Evolutionary conservation across 2,329 filamentous ascomycete species (phyloP), one percentile per base, ranked within the genome.

Genomic region (Juglanconis juglandina): DNA sequence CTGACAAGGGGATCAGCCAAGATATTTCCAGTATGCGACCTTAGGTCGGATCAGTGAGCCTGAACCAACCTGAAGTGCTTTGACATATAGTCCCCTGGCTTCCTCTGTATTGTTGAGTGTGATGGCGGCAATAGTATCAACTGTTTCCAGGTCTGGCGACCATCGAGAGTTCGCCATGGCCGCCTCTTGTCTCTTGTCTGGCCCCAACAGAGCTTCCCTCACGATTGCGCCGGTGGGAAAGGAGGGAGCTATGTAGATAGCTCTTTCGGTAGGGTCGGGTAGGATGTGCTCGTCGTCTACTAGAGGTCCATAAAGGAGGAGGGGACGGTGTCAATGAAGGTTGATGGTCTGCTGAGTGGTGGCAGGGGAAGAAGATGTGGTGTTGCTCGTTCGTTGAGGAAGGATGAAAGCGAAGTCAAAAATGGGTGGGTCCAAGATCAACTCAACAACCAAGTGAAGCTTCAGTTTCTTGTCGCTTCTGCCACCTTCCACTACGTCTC

Each of bases 401-500:
- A 24, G 24, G 24, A 24, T 24, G 24, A 24, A 24, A 24, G 24
- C 24, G 24, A 24, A 24, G 24, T 24, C 24, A 24, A 24, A 24
- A 24, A 24, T 24, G 24, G 24, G 24, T 24, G 24, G 24, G 24
- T 24, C 33, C 41, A 33, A 46, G 8, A 8, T 13, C 37, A 13
- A 13, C 37, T 41, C 8, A 41, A 41, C 8, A 41, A 41, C 37
- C 14, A 17, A 24, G 24, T 46, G 9, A 39, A 30, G 52, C 52
- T 39, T 44, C 39, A 17, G 39, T 42, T 33, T 32, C 24, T 34
- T 9, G 24, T 32, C 30, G n/a, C 39, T 44, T 34, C 39, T 34
- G 41, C 24, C 52, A 35, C 52, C 30, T 46, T 42, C 41, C 41
- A 34, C 39, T 30, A 75, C 61, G 69, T 71, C 72, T 75, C 49